Base-by-base conservation (phyloP, 2,329 filamentous ascomycete genomes). In the Metarhizium rileyi region DNA sequence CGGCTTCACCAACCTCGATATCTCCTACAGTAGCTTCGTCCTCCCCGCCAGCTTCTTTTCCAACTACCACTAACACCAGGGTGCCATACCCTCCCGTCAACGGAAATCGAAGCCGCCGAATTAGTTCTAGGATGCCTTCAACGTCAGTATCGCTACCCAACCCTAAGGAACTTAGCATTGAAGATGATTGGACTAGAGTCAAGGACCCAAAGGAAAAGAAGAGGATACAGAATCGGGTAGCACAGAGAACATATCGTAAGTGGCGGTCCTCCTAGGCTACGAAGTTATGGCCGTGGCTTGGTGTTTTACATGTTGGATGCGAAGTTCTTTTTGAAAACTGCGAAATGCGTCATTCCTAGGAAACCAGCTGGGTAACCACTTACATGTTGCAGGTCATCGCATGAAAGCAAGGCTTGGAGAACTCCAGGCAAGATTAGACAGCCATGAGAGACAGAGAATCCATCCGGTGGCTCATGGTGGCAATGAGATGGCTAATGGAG, bases 391-490 rank as follows among this genome's bases (percentile, higher is more conserved):
- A 64, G 62, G 62, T 35, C 58, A 64, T 41, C 61, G 62, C 16
- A 62, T 64, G 61, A 64, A 64, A 50, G 60, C 57, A 22, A 55
- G 58, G 18, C 57, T 64, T 33, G 60, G 59, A 23, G 59, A 63
- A 42, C 57, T 64, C 5, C 60, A 64, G 38, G 61, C 61, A 10
- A 54, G 58, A 41, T 55, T 64, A 18, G 60, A 63, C 38, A 58
- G 52, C 44, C 60, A 61, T 47, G 61, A 64, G 47, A 52, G 51
- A 8, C 51, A 50, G 8, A 48, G 54, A 2, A 23, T 22, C 7
- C 52, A 57, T 28, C 47, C 53, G 35, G 23, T 44, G 10, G 35
- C 44, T 18, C 28, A 35, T 20, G n/a, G 41, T 30, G 30, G 33
- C 18, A 18, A 27, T 18, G 40, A 48, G 10, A 22, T 35, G 41